phyloP scores from a whole-genome alignment of 306 rosid genomes.

The Vicia sativa region DNA sequence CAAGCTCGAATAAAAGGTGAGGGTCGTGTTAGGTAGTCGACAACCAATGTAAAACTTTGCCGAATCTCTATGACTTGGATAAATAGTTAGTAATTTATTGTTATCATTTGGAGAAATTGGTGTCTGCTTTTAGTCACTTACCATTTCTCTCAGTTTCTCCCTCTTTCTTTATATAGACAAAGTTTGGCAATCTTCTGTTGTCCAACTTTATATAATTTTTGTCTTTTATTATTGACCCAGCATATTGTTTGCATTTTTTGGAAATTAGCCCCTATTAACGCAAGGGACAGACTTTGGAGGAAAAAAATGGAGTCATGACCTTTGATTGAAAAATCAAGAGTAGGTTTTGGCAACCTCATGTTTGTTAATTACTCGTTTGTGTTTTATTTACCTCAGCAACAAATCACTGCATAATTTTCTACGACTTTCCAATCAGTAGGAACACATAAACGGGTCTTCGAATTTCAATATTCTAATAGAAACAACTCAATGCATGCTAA shows the following conservation, averaged over 20 bases:
- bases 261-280: neutral
- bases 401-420: neutral
- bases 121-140: neutral
- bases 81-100: neutral
- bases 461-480: conserved; percentile 4
- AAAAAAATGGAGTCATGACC: neutral
- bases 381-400: neutral
- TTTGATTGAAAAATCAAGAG: conserved; percentile 2
- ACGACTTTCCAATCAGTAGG: neutral
- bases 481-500: conserved; percentile 8
- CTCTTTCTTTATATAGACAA: neutral
- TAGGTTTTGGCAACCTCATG: neutral
- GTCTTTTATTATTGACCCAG: neutral
- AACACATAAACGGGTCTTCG: neutral
- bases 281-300: neutral
- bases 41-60: too few relatives aligned
- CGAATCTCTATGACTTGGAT: too few relatives aligned
- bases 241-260: conserved; percentile 10
- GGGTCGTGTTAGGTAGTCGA: too few relatives aligned
- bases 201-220: conserved; percentile 3
- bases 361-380: neutral
- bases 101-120: neutral
- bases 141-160: neutral
- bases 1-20: too few relatives aligned
- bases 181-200: conserved; percentile 8